Percentiles rank a stretch among this genome's conserved stretches.
Conservation (phyloP, 441 rosid genomes). For the Bocquillonia castaneifolia region DNA sequence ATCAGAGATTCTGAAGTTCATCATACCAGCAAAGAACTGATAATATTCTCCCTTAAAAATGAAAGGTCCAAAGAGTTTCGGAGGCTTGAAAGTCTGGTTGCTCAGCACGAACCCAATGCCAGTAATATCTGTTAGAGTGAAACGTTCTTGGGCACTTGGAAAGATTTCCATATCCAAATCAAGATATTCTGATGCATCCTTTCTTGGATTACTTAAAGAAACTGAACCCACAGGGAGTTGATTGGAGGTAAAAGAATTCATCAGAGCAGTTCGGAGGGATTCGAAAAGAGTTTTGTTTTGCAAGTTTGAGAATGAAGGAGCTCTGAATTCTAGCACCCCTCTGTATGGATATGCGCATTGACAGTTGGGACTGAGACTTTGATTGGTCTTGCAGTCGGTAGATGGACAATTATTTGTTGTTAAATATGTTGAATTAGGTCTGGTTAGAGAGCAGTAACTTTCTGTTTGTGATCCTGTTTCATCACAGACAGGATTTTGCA, state of each 20-base stretch:
- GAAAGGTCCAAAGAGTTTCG: conserved; percentile 48
- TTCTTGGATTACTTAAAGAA: conserved; percentile 45
- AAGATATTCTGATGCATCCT: conserved; percentile 33
- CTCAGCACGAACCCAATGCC: conserved; percentile 39
- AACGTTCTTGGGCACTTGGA: conserved; percentile 36
- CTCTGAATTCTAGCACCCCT: conserved; percentile 53
- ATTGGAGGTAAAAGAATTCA: conserved; percentile 13
- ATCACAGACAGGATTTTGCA: conserved; percentile 49
- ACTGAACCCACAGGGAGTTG: conserved; percentile 57
- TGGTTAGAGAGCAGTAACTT: conserved; percentile 31
- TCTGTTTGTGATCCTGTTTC: conserved; percentile 26
- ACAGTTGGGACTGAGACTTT: conserved; percentile 44
- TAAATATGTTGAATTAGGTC: conserved; percentile 17
- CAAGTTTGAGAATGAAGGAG: conserved; percentile 57
- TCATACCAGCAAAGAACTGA: conserved; percentile 20
- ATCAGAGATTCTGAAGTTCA: neutral
- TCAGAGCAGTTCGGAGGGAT: conserved; percentile 28
- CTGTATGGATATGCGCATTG: conserved; percentile 38
- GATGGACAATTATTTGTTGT: conserved; percentile 40
- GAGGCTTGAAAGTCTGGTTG: conserved; percentile 55
- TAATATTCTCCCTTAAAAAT: conserved; percentile 19
- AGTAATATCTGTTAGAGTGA: conserved; percentile 19
- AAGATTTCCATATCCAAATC: conserved; percentile 41
- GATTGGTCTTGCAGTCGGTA: conserved; percentile 27
- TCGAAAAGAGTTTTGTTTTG: conserved; percentile 27